Evolutionary conservation across 441 rosid species (phyloP), one percentile per base, ranked within the genome.

Genomic region (Brassica balearica): DNA sequence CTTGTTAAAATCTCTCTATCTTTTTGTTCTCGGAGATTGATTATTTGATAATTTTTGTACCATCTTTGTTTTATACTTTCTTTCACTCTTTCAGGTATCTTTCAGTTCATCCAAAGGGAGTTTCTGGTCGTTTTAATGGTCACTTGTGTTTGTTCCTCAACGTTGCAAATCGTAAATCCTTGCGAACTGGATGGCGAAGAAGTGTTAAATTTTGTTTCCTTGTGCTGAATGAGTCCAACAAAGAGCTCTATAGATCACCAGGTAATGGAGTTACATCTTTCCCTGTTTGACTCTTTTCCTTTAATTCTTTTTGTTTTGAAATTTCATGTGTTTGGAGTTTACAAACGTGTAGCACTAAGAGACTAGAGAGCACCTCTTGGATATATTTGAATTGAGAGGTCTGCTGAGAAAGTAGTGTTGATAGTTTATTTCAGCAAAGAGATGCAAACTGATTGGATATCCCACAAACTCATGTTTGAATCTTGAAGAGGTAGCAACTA

Each of bases 71-170:
- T 46, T 27, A 25, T 64, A 43, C 51, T 27, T 19, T 48, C 14
- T 73, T 64, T 55, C 60, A 48, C 12, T 48, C 14, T 73, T 64
- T 55, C 60, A 74, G 77, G 77, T 53, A 0, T 74, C 11, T 74
- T 23, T 0, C 0, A 0, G 56, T 74, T 51, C 10, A 8, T 53
- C 65, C 71, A 0, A 53, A 53, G 36, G 71, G 71, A 32, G 4
- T 7, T n/a, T 3, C 2, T 43, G n/a, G 51, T 43, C 51, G 51
- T 43, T 43, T 3, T 53, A 6, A 65, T 8, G 34, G 36, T 34
- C 38, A 73, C 25, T 34, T 65, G 71, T 20, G 15, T 53, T 20
- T 53, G 25, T 65, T 1, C 23, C 55, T 74, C 0, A 0, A 1
- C 22, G 55, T 65, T 65, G 64, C 6, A 34, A 53, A 74, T n/a